A percentile compares a stretch with the other conserved stretches of the same genome.
Evolutionary conservation across 2,329 filamentous ascomycete species (phyloP).

Genomic region (Diaporthe citriasiana): DNA sequence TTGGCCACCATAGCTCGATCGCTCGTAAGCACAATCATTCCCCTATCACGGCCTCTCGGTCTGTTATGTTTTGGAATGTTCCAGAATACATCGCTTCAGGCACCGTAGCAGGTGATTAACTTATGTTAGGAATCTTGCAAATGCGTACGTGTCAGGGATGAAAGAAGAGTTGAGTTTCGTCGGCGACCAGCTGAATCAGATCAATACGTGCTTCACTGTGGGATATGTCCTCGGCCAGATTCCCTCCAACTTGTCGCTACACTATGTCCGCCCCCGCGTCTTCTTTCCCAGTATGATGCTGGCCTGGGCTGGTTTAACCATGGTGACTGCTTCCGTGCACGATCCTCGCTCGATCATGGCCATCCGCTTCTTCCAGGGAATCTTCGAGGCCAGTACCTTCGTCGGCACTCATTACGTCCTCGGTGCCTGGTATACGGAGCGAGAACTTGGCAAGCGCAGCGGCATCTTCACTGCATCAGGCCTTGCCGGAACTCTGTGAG

Average conservation of each 20-base stretch:
- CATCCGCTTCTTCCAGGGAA: conserved; percentile 69
- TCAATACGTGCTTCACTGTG: conserved; percentile 65
- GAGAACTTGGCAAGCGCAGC: conserved; percentile 73
- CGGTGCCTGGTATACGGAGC: conserved; percentile 72
- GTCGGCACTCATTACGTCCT: conserved; percentile 72
- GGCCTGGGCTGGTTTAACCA: conserved; percentile 74
- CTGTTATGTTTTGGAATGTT: not conserved
- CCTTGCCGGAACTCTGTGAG: conserved; percentile 70
- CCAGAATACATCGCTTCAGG: not conserved
- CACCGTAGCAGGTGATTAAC: not conserved
- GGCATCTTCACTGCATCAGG: conserved; percentile 74
- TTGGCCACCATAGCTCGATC: conserved; percentile 56
- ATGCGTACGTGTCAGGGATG: conserved; percentile 69
- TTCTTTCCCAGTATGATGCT: conserved; percentile 76
- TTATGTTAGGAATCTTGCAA: conserved; percentile 58
- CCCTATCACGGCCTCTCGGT: not conserved
- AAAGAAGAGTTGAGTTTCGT: conserved; percentile 64
- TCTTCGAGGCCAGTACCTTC: conserved; percentile 70
- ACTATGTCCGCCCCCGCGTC: conserved; percentile 73
- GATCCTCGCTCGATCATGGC: conserved; percentile 70
- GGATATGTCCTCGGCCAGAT: conserved; percentile 67
- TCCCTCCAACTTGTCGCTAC: conserved; percentile 72
- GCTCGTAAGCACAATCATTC: conserved; percentile 49
- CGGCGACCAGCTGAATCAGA: conserved; percentile 65
- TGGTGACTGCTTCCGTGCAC: conserved; percentile 68